Evolutionary conservation across 2,329 filamentous ascomycete species (phyloP), one percentile per base, ranked within the genome.

Genomic region (Paecilomyces sp.): DNA sequence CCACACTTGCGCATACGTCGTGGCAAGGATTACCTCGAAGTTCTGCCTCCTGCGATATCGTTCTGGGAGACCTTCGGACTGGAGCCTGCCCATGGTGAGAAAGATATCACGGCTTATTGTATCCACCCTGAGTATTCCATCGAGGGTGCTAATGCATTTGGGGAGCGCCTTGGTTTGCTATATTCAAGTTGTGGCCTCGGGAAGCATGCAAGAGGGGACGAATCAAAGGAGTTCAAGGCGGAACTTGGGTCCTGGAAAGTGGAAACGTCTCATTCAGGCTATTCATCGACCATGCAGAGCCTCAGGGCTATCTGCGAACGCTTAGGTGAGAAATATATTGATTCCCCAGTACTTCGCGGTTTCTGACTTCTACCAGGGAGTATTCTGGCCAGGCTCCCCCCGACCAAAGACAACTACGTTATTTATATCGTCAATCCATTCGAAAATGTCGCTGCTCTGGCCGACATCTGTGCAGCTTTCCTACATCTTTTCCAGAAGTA

Each of bases 41-140:
- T 85, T 56, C 74, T 85, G 13, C 81, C 84, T 3, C 76, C 84
- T 8, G 81, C 83, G 3, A 67, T 86, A 55, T 72, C 77, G 2
- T 87, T 87, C 64, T 87, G 85, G 85, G 84, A 87, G 63, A 78
- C 82, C 1, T 79, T 87, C 50, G 83, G 82, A 18, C 72, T 88
- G 9, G 80, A 81, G 50, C 85, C 85, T 34, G 77, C 78, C 47
- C 80, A 78, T 66, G 81, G 83, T 1, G 61, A 77, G 1, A 87
- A 87, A 67, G 78, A 86, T 65, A 71, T 87, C n/a, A 77, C 80
- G 24, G 76, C 80, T 0, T 84, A 84, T 66, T 84, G 82, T 64
- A 74, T 88, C 9, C 81, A 82, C 63, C 84, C 85, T 2, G 74
- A 77, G 30, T 73, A 77, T 34, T 66, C 83, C 12, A 68, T 71